Conservation (phyloP, 257 asterid species). For the Solanum neorickii region DNA sequence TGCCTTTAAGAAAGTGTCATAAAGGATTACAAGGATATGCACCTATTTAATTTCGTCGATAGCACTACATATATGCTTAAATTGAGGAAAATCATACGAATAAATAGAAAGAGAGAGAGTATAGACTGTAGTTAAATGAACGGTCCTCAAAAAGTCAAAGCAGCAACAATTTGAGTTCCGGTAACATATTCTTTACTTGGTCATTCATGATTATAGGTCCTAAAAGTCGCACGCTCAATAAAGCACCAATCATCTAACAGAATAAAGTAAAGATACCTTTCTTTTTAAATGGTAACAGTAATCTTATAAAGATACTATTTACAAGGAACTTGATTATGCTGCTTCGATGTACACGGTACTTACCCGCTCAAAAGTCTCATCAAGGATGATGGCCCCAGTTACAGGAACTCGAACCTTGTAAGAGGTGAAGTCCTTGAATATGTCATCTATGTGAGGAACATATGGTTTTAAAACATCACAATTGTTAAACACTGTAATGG, state of each 20-base stretch:
- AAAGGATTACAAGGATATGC: neutral
- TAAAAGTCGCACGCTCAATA: neutral
- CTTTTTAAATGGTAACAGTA: neutral
- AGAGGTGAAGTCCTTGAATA: slow-evolving; percentile 81
- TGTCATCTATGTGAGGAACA: slow-evolving; percentile 74
- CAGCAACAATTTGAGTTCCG: neutral
- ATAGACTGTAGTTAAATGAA: neutral
- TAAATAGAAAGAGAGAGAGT: neutral
- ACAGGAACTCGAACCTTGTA: slow-evolving; percentile 91
- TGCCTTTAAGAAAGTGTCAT: neutral
- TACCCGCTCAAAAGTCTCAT: slow-evolving; percentile 73
- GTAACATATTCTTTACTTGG: neutral
- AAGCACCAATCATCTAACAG: neutral
- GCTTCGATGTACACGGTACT: slow-evolving; percentile 1
- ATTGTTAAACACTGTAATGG: slow-evolving; percentile 59
- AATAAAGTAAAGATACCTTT: neutral
- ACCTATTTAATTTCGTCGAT: neutral
- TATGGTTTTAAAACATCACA: slow-evolving; percentile 82
- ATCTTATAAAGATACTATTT: neutral
- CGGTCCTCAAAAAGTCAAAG: neutral
- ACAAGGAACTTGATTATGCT: neutral
- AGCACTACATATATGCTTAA: neutral
- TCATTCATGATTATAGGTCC: neutral
- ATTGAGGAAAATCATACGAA: neutral
- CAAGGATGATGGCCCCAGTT: slow-evolving; percentile 80